phyloP scores from a whole-genome alignment of 192 early-diverging fungal species.

The Geranomyces variabilis region DNA sequence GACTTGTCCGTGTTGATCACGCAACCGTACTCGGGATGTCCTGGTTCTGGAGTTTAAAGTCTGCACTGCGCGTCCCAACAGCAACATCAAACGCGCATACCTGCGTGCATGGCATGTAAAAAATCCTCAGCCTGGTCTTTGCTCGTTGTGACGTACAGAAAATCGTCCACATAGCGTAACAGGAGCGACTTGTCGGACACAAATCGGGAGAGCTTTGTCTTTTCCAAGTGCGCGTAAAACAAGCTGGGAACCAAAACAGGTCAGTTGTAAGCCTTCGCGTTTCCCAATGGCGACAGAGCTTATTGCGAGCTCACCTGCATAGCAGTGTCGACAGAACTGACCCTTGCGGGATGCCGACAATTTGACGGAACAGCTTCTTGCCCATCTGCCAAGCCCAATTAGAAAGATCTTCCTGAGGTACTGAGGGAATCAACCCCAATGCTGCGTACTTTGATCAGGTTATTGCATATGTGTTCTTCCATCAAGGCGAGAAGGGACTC shows the following conservation, averaged over 20 bases:
- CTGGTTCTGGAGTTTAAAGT: no score
- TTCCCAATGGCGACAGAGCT: no score
- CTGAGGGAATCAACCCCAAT: no score
- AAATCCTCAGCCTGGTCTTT: constrained; percentile 55
- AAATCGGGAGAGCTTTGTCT: constrained; percentile 46
- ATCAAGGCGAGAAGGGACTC: constrained; percentile 54
- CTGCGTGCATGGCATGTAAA: constrained; percentile 61
- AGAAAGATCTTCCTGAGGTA: no score
- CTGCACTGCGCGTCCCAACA: no score
- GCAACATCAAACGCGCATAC: no score
- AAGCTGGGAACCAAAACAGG: constrained; percentile 52
- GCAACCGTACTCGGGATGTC: constrained; percentile 74
- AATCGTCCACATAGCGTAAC: constrained; percentile 83
- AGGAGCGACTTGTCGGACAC: constrained; percentile 56
- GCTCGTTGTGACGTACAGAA: constrained; percentile 73
- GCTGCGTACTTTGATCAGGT: constrained; percentile 60
- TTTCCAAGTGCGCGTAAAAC: constrained; percentile 79
- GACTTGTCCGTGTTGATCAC: constrained; percentile 77
- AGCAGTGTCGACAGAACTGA: constrained; percentile 83
- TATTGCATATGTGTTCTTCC: constrained; percentile 66
- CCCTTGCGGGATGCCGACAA: constrained; percentile 88
- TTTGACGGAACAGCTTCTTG: constrained; percentile 66
- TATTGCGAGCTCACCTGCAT: constrained; percentile 65
- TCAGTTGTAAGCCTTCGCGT: no score
- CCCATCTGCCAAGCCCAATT: constrained; percentile 44